A percentile compares a stretch with the other conserved stretches of the same genome.
phyloP scores from a whole-genome alignment of 2,329 filamentous ascomycete species.

The Sporothrix sp. region DNA sequence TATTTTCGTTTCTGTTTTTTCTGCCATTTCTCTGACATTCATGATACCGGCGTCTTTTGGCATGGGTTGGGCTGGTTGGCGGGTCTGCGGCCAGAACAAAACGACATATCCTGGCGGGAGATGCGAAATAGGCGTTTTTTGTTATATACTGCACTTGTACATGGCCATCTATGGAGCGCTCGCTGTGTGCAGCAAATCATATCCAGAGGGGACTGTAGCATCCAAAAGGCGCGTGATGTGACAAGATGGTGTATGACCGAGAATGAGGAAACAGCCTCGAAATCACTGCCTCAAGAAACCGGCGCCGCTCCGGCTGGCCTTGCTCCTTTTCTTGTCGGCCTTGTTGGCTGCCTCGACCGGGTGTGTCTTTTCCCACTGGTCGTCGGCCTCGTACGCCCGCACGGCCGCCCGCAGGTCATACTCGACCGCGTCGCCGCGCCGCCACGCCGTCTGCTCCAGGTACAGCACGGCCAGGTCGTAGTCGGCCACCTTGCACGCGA shows the following conservation, averaged over 20 bases:
- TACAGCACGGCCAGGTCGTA: constrained; percentile 69
- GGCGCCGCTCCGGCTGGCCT: constrained; percentile 15
- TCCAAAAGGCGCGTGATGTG: not conserved
- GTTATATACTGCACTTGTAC: not conserved
- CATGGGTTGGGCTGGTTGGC: not conserved
- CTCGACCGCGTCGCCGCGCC: constrained; percentile 36
- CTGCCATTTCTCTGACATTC: no score
- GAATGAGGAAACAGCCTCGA: not conserved
- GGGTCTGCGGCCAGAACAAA: not conserved
- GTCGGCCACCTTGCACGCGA: constrained; percentile 65
- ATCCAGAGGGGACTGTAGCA: not conserved
- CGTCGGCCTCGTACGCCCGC: constrained; percentile 57
- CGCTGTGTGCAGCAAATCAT: not conserved
- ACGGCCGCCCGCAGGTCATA: constrained; percentile 59
- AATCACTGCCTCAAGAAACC: not conserved
- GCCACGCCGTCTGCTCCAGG: constrained; percentile 37
- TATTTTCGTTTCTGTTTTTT: not conserved
- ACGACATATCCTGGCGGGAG: not conserved
- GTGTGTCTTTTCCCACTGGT: constrained; percentile 64
- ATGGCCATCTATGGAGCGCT: not conserved
- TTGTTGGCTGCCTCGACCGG: constrained; percentile 35
- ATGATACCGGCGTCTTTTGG: constrained; percentile 1
- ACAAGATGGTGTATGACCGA: not conserved
- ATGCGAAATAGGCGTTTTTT: not conserved
- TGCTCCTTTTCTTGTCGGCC: constrained; percentile 15